Evolutionary conservation across 2,329 filamentous ascomycete genomes (phyloP), one percentile per base, ranked within the genome.

Genomic region (Ploettnerulaceae sp.): DNA sequence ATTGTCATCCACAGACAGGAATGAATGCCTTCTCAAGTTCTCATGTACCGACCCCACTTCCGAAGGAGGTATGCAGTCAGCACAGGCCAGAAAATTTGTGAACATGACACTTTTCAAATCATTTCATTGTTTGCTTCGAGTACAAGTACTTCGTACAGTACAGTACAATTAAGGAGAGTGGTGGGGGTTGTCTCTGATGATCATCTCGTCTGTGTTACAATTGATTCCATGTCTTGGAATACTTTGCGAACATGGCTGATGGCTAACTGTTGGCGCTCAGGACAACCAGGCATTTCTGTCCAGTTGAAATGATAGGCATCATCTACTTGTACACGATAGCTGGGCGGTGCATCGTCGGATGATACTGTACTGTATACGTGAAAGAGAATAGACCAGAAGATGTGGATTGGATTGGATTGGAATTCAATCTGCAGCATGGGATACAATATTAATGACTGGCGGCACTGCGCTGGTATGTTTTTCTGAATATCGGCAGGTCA

Each of bases 1-100:
- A 7, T 18, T 12, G 26, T 33, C 46, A 39, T 44, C 28, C 39
- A 34, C 31, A 39, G 36, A 26, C 21, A 37, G 21, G 17, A 34
- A 36, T 17, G 17, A 21, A 12, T 14, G 20, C 4, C 14, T 18
- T 17, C 28, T 38, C n/a, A n/a, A n/a, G n/a, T n/a, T n/a, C n/a
- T 45, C 42, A 45, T 34, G 33, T 45, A 45, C 18, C 15, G 31
- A 37, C 42, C 42, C 34, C 42, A 32, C 26, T 14, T 31, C 21
- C 26, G 35, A 17, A 21, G 24, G 15, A 24, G 24, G 4, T 32
- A 38, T 44, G 39, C 26, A 34, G 33, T 48, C 45, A 48, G 46
- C 46, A 42, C 21, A 21, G 34, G 18, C 21, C 42, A 18, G 2
- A 34, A 25, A 38, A n/a, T n/a, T n/a, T n/a, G n/a, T n/a, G n/a